A percentile compares a stretch with the other conserved stretches of the same genome.
These are phyloP conservation scores for Apiospora phragmitis DNA, from an alignment of 2,329 filamentous ascomycete genomes.

Conservation along the genomic window DNA sequence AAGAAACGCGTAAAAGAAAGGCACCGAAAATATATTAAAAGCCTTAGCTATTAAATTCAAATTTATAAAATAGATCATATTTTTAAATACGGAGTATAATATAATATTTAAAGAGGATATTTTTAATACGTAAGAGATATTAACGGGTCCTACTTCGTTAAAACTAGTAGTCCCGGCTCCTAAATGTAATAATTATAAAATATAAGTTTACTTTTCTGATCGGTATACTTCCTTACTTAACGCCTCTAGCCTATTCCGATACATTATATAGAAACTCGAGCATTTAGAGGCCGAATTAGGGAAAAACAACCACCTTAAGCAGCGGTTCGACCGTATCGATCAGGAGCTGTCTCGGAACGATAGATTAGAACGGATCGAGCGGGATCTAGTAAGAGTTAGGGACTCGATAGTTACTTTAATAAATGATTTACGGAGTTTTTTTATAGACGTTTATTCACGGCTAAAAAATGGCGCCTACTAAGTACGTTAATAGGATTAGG, in stretches of 20 bases:
- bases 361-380: slow-evolving; percentile 1
- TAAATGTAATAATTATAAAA: not conserved
- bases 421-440: not conserved
- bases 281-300: not conserved
- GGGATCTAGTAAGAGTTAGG: not conserved
- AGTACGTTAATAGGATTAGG: not conserved
- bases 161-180: not conserved
- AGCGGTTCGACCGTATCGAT: not conserved
- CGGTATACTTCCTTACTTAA: not conserved
- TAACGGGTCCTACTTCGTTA: not conserved
- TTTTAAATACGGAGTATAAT: not conserved
- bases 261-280: not conserved
- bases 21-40: not conserved
- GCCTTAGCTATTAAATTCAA: not conserved
- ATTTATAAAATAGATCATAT: not conserved
- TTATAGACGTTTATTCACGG: not conserved
- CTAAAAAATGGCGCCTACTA: not conserved
- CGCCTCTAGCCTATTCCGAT: not conserved
- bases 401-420: not conserved
- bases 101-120: not conserved
- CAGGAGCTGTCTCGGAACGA: not conserved
- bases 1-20: not conserved
- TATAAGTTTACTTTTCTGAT: not conserved
- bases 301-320: not conserved
- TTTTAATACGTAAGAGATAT: not conserved